Evolutionary conservation across 1,284 basidiomycete species (phyloP).

Genomic region (Ustilago loliicola): DNA sequence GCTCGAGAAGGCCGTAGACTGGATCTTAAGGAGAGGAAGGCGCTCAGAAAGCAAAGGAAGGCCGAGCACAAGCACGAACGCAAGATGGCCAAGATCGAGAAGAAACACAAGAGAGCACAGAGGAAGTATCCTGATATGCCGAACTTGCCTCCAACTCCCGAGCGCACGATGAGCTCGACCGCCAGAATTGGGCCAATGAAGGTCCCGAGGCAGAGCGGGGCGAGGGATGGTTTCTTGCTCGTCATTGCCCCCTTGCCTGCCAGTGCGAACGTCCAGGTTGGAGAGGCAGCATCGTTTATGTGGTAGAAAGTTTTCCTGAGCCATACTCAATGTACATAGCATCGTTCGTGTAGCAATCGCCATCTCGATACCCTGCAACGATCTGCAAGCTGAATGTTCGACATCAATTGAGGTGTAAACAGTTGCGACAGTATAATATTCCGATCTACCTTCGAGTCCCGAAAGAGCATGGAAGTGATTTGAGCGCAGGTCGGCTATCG

Average conservation of each 20-base stretch:
- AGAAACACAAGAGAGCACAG: slow-evolving; percentile 17
- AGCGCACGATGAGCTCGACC: neutral
- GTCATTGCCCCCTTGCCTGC: slow-evolving; percentile 20
- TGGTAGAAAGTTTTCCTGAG: slow-evolving; percentile 5
- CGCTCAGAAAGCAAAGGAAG: slow-evolving; percentile 25
- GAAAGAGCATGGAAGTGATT: too few relatives aligned
- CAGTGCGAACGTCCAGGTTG: neutral
- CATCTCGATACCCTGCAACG: neutral
- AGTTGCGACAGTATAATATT: neutral
- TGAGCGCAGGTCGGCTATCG: neutral
- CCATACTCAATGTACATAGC: neutral
- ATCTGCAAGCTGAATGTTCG: too few relatives aligned
- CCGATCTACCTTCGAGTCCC: too few relatives aligned
- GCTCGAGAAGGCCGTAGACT: slow-evolving; percentile 71
- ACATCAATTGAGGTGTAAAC: neutral
- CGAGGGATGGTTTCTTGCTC: slow-evolving; percentile 4
- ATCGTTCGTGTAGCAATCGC: neutral
- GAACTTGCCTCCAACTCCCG: neutral
- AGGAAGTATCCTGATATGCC: slow-evolving; percentile 13
- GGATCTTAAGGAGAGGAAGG: slow-evolving; percentile 19
- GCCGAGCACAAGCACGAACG: slow-evolving; percentile 18
- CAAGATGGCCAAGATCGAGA: slow-evolving; percentile 22
- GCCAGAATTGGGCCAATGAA: neutral
- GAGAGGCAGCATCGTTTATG: slow-evolving; percentile 17
- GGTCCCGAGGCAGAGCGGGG: slow-evolving; percentile 3